These are phyloP conservation scores for Pichia terricola DNA, from an alignment of 1,139 yeast species.

Conservation along the genomic window DNA sequence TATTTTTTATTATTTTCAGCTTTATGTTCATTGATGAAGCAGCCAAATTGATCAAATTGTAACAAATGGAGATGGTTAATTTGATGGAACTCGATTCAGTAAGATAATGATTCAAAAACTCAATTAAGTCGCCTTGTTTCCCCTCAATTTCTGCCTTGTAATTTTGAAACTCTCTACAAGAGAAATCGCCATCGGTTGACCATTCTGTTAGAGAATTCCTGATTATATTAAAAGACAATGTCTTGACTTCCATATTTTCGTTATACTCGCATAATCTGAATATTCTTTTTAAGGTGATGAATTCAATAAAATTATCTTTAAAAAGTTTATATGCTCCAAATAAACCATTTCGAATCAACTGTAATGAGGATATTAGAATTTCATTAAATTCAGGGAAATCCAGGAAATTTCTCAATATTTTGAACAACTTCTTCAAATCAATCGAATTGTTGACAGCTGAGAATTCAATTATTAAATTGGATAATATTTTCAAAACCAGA, in stretches of 20 bases:
- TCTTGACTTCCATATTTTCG: conserved; percentile 43
- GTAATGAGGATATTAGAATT: conserved; percentile 39
- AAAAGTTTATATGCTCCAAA: conserved; percentile 32
- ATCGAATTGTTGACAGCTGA: conserved; percentile 26
- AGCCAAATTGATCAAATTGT: conserved; percentile 48
- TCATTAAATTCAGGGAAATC: conserved; percentile 23
- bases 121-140: conserved; percentile 27
- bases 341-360: conserved; percentile 49
- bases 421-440: conserved; percentile 33
- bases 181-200: conserved; percentile 36
- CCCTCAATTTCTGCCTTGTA: conserved; percentile 19
- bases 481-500: conserved; percentile 57
- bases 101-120: conserved; percentile 29
- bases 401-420: conserved; percentile 33
- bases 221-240: conserved; percentile 61
- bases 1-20: conserved; percentile 34
- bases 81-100: conserved; percentile 24
- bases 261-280: conserved; percentile 41
- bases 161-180: conserved; percentile 28
- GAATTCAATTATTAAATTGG: conserved; percentile 74
- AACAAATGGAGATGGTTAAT: conserved; percentile 38
- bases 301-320: conserved; percentile 28
- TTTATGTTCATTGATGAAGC: conserved; percentile 43
- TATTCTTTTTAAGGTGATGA: conserved; percentile 42
- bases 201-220: conserved; percentile 70